phyloP scores from a whole-genome alignment of 2,329 filamentous ascomycete species.

The Colletotrichum tofieldiae region DNA sequence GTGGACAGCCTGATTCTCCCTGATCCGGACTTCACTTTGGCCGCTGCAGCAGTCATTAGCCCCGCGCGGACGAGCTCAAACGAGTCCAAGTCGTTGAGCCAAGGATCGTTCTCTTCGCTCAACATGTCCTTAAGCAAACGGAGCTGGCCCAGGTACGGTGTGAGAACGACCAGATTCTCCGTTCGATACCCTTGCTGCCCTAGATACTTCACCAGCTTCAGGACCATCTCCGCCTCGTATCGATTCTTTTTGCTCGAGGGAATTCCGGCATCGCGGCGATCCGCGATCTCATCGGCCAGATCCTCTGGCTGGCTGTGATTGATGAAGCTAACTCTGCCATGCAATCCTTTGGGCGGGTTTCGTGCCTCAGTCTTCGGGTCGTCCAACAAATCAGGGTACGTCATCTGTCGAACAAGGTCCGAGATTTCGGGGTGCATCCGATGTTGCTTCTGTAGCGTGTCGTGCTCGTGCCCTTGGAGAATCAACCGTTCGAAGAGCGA shows the following conservation, averaged over 20 bases:
- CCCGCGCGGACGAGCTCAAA: conserved; percentile 75
- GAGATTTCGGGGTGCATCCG: conserved; percentile 81
- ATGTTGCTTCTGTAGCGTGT: conserved; percentile 73
- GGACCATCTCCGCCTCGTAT: conserved; percentile 77
- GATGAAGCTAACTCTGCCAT: conserved; percentile 75
- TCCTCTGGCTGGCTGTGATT: conserved; percentile 73
- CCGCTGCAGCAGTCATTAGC: conserved; percentile 67
- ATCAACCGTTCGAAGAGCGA: conserved; percentile 81
- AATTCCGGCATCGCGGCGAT: conserved; percentile 64
- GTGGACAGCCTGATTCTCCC: conserved; percentile 75
- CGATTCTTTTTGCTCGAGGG: conserved; percentile 73
- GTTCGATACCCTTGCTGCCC: conserved; percentile 80
- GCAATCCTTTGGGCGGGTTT: conserved; percentile 68
- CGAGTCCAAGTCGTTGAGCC: conserved; percentile 79
- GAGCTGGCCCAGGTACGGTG: conserved; percentile 81
- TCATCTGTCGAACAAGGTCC: conserved; percentile 67
- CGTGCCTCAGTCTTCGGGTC: conserved; percentile 64
- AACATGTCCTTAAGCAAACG: conserved; percentile 69
- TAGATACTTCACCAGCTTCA: conserved; percentile 77
- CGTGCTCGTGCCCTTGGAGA: conserved; percentile 66
- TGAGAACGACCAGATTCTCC: conserved; percentile 76
- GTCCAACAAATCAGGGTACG: conserved; percentile 75
- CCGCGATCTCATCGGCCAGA: conserved; percentile 57
- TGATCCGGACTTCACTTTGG: conserved; percentile 62
- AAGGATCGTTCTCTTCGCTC: conserved; percentile 71